phyloP scores from a whole-genome alignment of 352 stramenopile species.

The Globisporangium viniferum region DNA sequence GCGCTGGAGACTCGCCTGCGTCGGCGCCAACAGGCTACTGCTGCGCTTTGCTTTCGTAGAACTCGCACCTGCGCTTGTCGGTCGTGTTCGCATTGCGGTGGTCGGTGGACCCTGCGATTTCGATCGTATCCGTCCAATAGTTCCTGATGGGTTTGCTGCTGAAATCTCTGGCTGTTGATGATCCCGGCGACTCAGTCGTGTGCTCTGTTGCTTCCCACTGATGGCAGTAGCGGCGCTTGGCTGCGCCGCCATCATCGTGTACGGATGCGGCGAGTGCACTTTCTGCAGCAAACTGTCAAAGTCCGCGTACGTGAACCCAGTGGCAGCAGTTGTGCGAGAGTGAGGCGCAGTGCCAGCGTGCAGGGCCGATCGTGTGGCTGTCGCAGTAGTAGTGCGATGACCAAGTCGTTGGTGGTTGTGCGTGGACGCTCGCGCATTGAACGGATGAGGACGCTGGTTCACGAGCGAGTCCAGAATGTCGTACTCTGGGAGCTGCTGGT shows the following conservation, averaged over 20 bases:
- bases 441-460: neutral
- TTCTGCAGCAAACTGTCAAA: slow-evolving; percentile 44
- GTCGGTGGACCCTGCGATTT: slow-evolving; percentile 17
- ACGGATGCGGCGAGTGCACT: slow-evolving; percentile 28
- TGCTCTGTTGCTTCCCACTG: slow-evolving; percentile 10
- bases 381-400: slow-evolving; percentile 9
- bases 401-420: slow-evolving; percentile 18
- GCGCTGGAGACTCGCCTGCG: slow-evolving; percentile 60
- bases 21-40: slow-evolving; percentile 60
- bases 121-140: slow-evolving; percentile 8
- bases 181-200: slow-evolving; percentile 4
- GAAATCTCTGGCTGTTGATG: slow-evolving; percentile 4
- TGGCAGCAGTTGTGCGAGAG: neutral
- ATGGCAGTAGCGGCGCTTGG: neutral
- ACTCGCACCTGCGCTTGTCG: neutral
- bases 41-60: slow-evolving; percentile 18
- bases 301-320: slow-evolving; percentile 21
- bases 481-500: slow-evolving; percentile 13
- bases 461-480: slow-evolving; percentile 44
- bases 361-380: slow-evolving; percentile 7
- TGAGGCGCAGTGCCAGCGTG: neutral
- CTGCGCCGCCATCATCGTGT: slow-evolving; percentile 18
- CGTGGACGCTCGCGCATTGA: slow-evolving; percentile 16
- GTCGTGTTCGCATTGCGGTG: slow-evolving; percentile 2
- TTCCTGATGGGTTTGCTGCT: neutral